A percentile compares a stretch with the other conserved stretches of the same genome.
Conservation (phyloP, 768 basidiomycete species). For the Tephrocybe sp. region DNA sequence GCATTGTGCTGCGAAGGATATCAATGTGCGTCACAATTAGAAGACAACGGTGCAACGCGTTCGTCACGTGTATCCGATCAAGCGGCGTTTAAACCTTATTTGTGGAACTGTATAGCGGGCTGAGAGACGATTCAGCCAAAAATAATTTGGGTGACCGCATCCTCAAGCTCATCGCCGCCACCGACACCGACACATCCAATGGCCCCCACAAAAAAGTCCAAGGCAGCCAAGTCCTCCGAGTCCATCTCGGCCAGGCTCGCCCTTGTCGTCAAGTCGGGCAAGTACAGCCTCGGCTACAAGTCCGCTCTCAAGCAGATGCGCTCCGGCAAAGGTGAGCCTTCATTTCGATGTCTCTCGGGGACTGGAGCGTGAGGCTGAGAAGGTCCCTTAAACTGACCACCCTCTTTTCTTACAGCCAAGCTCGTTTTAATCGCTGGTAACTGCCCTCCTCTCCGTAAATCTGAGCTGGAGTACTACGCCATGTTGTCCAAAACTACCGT, state of each 20-base stretch:
- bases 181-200: slow-evolving; percentile 44
- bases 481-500: slow-evolving; percentile 99
- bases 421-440: slow-evolving; percentile 98
- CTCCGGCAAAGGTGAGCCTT: slow-evolving; percentile 87
- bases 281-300: slow-evolving; percentile 97
- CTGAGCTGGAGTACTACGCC: slow-evolving; percentile 99
- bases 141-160: slow-evolving; percentile 4
- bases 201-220: slow-evolving; percentile 96
- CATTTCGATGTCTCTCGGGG: slow-evolving; percentile 62
- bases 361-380: slow-evolving; percentile 99
- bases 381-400: slow-evolving; percentile 87
- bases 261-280: slow-evolving; percentile 98
- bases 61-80: slow-evolving; percentile 3
- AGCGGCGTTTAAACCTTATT: slow-evolving; percentile 30
- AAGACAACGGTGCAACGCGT: too few species aligned
- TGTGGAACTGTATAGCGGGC: slow-evolving; percentile 31
- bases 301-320: slow-evolving; percentile 98
- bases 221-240: slow-evolving; percentile 90
- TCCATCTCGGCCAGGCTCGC: slow-evolving; percentile 90
- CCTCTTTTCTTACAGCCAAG: slow-evolving; percentile 68
- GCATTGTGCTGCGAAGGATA: too few species aligned
- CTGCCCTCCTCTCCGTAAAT: slow-evolving; percentile 98
- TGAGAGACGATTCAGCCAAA: not conserved
- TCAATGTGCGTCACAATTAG: too few species aligned
- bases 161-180: slow-evolving; percentile 21